phyloP scores from a whole-genome alignment of 352 stramenopile genomes.

The Nothophytophthora sp. region DNA sequence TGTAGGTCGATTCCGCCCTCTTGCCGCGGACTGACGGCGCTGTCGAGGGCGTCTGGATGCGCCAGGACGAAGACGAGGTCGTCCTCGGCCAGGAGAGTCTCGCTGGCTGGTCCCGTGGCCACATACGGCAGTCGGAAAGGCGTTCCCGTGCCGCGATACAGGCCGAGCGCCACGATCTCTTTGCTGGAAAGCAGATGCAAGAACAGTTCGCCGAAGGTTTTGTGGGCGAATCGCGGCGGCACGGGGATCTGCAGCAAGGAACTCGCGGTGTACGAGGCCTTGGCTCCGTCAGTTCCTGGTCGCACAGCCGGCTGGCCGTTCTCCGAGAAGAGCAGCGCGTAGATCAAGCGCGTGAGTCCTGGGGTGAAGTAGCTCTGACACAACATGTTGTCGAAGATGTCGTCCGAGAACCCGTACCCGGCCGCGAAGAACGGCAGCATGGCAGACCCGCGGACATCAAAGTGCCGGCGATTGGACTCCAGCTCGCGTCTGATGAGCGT shows the following conservation, averaged over 20 bases:
- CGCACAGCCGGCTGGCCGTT: slow-evolving; percentile 32
- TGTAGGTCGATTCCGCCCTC: slow-evolving; percentile 3
- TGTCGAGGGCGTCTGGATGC: slow-evolving; percentile 34
- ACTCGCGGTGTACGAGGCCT: slow-evolving; percentile 26
- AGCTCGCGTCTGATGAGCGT: slow-evolving; percentile 44
- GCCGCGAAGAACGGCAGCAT: slow-evolving; percentile 67
- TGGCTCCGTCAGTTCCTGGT: slow-evolving; percentile 1
- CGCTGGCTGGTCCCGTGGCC: slow-evolving; percentile 42
- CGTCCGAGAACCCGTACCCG: slow-evolving; percentile 58
- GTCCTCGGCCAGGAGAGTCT: slow-evolving; percentile 43
- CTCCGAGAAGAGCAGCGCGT: slow-evolving; percentile 67
- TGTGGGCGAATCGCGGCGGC: slow-evolving; percentile 34
- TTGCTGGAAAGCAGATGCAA: slow-evolving; percentile 41
- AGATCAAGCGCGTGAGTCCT: slow-evolving; percentile 59
- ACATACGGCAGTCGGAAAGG: slow-evolving; percentile 57
- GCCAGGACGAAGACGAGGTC: slow-evolving; percentile 66
- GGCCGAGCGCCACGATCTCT: slow-evolving; percentile 49
- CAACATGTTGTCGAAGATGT: slow-evolving; percentile 77
- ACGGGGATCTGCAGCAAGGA: slow-evolving; percentile 63
- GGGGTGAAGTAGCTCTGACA: slow-evolving; percentile 75
- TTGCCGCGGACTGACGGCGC: slow-evolving; percentile 9
- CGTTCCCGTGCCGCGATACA: slow-evolving; percentile 45
- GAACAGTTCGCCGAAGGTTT: slow-evolving; percentile 61
- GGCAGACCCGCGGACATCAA: slow-evolving; percentile 42
- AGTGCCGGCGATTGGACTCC: slow-evolving; percentile 37